Percentiles rank a stretch among this genome's conserved stretches.
Conservation (phyloP, 1,284 basidiomycete genomes). For the Xerocomus cyaneibrunnescens region DNA sequence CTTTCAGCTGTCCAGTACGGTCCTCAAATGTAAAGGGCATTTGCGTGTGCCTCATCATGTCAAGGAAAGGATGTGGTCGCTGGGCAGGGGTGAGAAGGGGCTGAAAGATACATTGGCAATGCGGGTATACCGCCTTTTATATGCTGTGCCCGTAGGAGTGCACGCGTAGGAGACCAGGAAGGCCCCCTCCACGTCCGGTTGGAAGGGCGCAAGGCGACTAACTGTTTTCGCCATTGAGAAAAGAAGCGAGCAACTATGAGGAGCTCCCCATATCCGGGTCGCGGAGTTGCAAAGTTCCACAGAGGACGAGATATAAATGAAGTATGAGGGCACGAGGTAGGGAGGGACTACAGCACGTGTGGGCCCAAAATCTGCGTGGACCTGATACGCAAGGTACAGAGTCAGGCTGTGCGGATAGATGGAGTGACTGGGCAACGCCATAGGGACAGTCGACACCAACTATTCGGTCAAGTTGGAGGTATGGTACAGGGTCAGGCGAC, state of each 20-base stretch:
- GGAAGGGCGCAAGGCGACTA: slow-evolving; percentile 26
- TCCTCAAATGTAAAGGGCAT: slow-evolving; percentile 65
- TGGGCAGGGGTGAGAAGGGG: neutral
- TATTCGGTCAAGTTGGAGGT: no score
- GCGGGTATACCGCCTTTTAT: slow-evolving; percentile 19
- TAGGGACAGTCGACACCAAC: no score
- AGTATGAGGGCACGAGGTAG: slow-evolving; percentile 15
- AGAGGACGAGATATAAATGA: slow-evolving; percentile 3
- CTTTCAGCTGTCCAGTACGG: slow-evolving; percentile 55
- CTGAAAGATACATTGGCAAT: neutral
- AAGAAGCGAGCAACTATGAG: slow-evolving; percentile 25
- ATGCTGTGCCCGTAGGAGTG: slow-evolving; percentile 22
- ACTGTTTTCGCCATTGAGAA: slow-evolving; percentile 25
- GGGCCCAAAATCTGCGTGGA: neutral
- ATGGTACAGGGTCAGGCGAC: no score
- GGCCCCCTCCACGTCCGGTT: slow-evolving; percentile 23
- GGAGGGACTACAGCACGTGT: slow-evolving; percentile 3
- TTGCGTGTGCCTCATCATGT: slow-evolving; percentile 26
- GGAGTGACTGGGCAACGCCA: neutral
- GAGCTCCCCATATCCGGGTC: slow-evolving; percentile 29
- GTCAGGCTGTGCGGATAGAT: slow-evolving; percentile 9
- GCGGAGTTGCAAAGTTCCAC: slow-evolving; percentile 30
- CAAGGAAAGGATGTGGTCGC: neutral
- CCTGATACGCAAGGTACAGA: slow-evolving; percentile 14
- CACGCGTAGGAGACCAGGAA: slow-evolving; percentile 14